Evolutionary conservation across 805 yeast species (phyloP).

Genomic region (Candida ponderosae): DNA sequence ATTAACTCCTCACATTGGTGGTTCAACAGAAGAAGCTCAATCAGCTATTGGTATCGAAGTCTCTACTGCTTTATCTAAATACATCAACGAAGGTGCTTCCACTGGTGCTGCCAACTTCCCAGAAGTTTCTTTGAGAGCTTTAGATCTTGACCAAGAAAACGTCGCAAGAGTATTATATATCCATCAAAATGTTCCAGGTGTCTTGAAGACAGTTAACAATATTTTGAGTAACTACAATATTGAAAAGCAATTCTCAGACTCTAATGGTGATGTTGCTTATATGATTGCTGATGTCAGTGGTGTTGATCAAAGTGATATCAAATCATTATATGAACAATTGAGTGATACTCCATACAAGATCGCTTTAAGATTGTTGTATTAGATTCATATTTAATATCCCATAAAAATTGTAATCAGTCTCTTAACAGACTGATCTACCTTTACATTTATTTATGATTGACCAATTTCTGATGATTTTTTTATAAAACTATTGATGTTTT

Average conservation of each 20-base stretch:
- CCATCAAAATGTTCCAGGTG: constrained; percentile 99
- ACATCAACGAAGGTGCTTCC: constrained; percentile 93
- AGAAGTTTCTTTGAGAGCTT: constrained; percentile 85
- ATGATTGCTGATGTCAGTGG: constrained; percentile 95
- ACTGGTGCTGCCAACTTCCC: constrained; percentile 98
- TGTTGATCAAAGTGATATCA: constrained; percentile 76
- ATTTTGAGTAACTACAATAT: constrained; percentile 91
- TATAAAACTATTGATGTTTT: too few species aligned
- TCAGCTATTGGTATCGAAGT: constrained; percentile 96
- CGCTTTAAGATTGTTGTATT: constrained; percentile 84
- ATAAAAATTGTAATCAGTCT: too few species aligned
- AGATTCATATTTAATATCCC: constrained; percentile 9
- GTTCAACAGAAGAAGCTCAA: constrained; percentile 99
- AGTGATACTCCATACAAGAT: constrained; percentile 88
- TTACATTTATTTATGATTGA: too few species aligned
- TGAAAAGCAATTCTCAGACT: constrained; percentile 97
- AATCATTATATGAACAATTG: constrained; percentile 73
- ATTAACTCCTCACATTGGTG: constrained; percentile 97
- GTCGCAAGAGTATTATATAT: constrained; percentile 91
- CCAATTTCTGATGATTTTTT: too few species aligned
- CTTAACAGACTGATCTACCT: too few species aligned
- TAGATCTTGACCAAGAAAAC: constrained; percentile 79
- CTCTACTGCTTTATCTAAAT: constrained; percentile 74
- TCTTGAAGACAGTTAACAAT: constrained; percentile 92
- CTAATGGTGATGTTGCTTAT: constrained; percentile 92